Evolutionary conservation across 2,329 filamentous ascomycete genomes (phyloP).

Genomic region (Daldinia sp.): DNA sequence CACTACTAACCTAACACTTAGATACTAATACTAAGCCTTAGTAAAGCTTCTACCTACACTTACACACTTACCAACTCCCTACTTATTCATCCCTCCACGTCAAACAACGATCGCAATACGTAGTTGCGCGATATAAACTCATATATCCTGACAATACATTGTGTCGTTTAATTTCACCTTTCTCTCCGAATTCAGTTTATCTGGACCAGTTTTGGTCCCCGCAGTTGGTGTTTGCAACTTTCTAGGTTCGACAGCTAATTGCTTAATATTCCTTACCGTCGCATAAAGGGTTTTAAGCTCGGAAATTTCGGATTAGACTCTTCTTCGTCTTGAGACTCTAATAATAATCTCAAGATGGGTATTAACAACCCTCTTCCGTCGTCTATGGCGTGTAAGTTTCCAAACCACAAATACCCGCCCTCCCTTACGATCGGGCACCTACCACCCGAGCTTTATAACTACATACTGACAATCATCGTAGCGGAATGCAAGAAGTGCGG

Average conservation of each 20-base stretch:
- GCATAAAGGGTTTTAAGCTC: conserved; percentile 22
- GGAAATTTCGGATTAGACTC: conserved; percentile 25
- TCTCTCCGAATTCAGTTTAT: not conserved
- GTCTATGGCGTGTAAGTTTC: conserved; percentile 74
- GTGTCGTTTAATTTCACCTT: not conserved
- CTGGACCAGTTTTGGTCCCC: conserved; percentile 6
- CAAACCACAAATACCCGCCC: conserved; percentile 15
- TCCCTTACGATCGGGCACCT: conserved; percentile 13
- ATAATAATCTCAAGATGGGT: conserved; percentile 61
- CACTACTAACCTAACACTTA: not conserved
- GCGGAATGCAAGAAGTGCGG: conserved; percentile 98
- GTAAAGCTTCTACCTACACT: conserved; percentile 10
- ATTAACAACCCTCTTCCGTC: conserved; percentile 75
- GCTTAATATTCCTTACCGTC: conserved; percentile 15
- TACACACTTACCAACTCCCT: conserved; percentile 1
- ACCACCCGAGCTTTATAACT: conserved; percentile 20
- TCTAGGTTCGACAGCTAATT: conserved; percentile 15
- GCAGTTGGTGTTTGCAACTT: conserved; percentile 31
- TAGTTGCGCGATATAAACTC: conserved; percentile 19
- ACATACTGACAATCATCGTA: conserved; percentile 55
- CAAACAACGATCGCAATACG: not conserved
- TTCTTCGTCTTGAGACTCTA: conserved; percentile 16
- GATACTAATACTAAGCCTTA: conserved; percentile 18
- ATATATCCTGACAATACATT: not conserved
- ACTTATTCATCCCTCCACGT: not conserved